Evolutionary conservation across 2,329 filamentous ascomycete genomes (phyloP).

Genomic region (Lecanicillium sp.): DNA sequence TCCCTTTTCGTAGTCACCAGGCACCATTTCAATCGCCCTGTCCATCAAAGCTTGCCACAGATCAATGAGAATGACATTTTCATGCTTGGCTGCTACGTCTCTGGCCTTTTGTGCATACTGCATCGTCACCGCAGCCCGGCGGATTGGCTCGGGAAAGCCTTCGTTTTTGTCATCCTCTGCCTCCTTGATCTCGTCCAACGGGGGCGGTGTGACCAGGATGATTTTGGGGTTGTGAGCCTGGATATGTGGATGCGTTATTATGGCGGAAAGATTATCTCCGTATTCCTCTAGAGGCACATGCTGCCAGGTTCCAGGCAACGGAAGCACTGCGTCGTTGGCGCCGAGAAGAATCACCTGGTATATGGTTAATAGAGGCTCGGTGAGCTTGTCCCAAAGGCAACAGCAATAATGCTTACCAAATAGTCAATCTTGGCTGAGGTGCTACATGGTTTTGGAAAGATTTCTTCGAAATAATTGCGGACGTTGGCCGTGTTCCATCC

Average conservation of each 20-base stretch:
- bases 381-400: not conserved
- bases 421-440: constrained; percentile 55
- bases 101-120: constrained; percentile 53
- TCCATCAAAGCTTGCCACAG: constrained; percentile 74
- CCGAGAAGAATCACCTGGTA: constrained; percentile 70
- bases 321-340: constrained; percentile 78
- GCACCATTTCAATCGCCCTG: constrained; percentile 51
- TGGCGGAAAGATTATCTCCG: constrained; percentile 59
- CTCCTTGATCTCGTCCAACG: constrained; percentile 67
- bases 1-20: constrained; percentile 44
- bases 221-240: constrained; percentile 62
- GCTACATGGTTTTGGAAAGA: constrained; percentile 59
- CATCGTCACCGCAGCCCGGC: constrained; percentile 39
- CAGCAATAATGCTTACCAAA: constrained; percentile 39
- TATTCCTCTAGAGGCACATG: constrained; percentile 72
- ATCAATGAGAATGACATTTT: constrained; percentile 65
- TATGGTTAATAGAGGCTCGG: constrained; percentile 12
- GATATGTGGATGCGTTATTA: constrained; percentile 65
- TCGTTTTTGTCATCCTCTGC: constrained; percentile 36
- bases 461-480: constrained; percentile 56
- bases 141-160: constrained; percentile 35
- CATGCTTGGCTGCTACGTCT: constrained; percentile 58
- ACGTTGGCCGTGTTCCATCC: constrained; percentile 79
- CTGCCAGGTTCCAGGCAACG: constrained; percentile 55
- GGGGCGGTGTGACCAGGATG: constrained; percentile 74